Base-by-base conservation (phyloP, 768 basidiomycete genomes). In the Suillus hirtellus region DNA sequence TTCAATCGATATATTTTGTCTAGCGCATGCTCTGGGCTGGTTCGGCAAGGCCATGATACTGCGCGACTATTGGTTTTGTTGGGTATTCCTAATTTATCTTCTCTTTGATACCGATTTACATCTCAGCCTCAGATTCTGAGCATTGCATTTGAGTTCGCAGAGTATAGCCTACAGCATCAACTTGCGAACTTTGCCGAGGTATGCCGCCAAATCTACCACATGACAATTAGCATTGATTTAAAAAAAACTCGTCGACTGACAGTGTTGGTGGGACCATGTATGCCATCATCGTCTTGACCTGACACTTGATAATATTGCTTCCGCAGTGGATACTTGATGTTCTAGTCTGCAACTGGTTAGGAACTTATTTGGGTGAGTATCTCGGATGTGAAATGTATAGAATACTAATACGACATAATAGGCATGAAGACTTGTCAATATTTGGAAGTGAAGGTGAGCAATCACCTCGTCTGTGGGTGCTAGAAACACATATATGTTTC, bases 251-350 rank as follows among this genome's bases (percentile, higher is more conserved):
- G 8, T 27, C 27, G 19, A 24, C 49, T 58, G 59, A 60, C 58
- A 93, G 90, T 94, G 93, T 70, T 94, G 92, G 93, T 95, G 92
- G 92, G 93, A 94, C 73, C 92, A 95, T 80, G 92, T 93, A 79
- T 70, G 86, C 79, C 9, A 59, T 43, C 61, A 34, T 37, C 40
- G 68, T 35, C 38, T 55, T 64, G 60, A 59, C 55, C 35, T 50
- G 15, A 58, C 60, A 21, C 24, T 65, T 72, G 63, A 69, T 64
- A 43, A 40, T 62, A 17, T 37, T 72, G 44, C 21, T 62, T 58
- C 53, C 31, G 31, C 69, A 93, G 92, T 95, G 92, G 92, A 80
- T 95, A 65, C 80, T 95, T 59, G 92, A 95, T 74, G 93, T 95
- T 50, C 79, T 94, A 58, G 68, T 94, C 44, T 95, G 92, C 78